phyloP scores from a whole-genome alignment of 495 filamentous ascomycete species.

The Hypoxylon rickii region DNA sequence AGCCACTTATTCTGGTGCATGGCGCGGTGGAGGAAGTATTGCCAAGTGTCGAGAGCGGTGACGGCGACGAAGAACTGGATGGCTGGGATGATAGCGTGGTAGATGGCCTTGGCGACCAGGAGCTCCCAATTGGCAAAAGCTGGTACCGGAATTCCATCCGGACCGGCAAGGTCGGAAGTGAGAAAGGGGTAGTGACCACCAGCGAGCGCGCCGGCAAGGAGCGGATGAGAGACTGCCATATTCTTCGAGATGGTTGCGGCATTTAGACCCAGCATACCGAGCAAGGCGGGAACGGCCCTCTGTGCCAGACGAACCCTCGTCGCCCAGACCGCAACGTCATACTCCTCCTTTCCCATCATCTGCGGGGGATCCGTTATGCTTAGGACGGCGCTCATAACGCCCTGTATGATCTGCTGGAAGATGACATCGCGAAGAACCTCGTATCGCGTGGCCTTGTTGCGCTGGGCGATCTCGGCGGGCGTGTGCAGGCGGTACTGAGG shows the following conservation, averaged over 20 bases:
- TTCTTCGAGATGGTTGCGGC: conserved; percentile 59
- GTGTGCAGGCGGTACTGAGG: conserved; percentile 90
- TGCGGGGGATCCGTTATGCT: conserved; percentile 67
- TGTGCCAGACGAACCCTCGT: conserved; percentile 73
- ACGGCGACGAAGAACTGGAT: conserved; percentile 76
- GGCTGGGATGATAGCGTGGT: conserved; percentile 75
- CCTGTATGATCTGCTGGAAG: conserved; percentile 87
- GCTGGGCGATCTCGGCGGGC: conserved; percentile 80
- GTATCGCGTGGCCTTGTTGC: conserved; percentile 82
- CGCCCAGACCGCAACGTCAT: conserved; percentile 83
- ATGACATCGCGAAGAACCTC: conserved; percentile 87
- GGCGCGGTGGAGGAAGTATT: conserved; percentile 91
- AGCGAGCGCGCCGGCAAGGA: conserved; percentile 68
- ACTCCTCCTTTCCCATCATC: conserved; percentile 73
- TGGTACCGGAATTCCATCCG: conserved; percentile 49
- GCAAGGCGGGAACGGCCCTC: conserved; percentile 64
- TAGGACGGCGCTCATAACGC: conserved; percentile 63
- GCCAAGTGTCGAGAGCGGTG: conserved; percentile 86
- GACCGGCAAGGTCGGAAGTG: conserved; percentile 49
- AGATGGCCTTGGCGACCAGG: conserved; percentile 69
- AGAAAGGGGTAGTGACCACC: conserved; percentile 74
- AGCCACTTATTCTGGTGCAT: conserved; percentile 98
- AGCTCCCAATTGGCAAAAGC: conserved; percentile 77
- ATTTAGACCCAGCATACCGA: conserved; percentile 61
- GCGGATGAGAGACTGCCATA: conserved; percentile 60